Evolutionary conservation across 768 basidiomycete species (phyloP).

Genomic region (Cyclocybe aegerita): DNA sequence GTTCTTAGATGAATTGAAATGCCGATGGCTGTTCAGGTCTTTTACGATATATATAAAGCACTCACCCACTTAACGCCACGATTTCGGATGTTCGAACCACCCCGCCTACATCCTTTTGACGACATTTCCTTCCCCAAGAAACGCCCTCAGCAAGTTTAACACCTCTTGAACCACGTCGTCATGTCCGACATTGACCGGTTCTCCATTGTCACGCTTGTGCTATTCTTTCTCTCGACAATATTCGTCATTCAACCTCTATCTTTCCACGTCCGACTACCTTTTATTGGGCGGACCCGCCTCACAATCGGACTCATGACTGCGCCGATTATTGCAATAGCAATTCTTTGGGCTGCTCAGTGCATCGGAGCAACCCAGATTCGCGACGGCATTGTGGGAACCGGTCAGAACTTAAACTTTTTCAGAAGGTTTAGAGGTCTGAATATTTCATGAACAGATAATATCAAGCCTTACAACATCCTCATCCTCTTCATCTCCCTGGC

Average conservation of each 20-base stretch:
- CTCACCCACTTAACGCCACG: too few species aligned
- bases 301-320: conserved; percentile 52
- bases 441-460: conserved; percentile 44
- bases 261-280: conserved; percentile 36
- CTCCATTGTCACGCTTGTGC: conserved; percentile 50
- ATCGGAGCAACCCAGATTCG: conserved; percentile 54
- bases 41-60: too few species aligned
- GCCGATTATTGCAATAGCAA: conserved; percentile 50
- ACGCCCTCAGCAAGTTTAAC: neutral
- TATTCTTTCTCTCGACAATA: conserved; percentile 55
- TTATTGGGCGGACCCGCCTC: conserved; percentile 29
- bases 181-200: conserved; percentile 45
- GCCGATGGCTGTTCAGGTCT: too few species aligned
- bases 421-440: too few species aligned
- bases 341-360: conserved; percentile 61
- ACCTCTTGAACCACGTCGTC: neutral
- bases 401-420: conserved; percentile 5
- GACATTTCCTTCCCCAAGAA: neutral
- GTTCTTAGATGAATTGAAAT: too few species aligned
- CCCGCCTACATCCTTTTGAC: neutral
- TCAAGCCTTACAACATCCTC: conserved; percentile 91
- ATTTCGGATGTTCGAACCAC: neutral
- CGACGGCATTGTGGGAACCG: conserved; percentile 66
- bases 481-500: conserved; percentile 90
- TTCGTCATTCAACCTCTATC: conserved; percentile 51